phyloP scores from a whole-genome alignment of 2,329 filamentous ascomycete species.

The Cordyceps cateniannulata region DNA sequence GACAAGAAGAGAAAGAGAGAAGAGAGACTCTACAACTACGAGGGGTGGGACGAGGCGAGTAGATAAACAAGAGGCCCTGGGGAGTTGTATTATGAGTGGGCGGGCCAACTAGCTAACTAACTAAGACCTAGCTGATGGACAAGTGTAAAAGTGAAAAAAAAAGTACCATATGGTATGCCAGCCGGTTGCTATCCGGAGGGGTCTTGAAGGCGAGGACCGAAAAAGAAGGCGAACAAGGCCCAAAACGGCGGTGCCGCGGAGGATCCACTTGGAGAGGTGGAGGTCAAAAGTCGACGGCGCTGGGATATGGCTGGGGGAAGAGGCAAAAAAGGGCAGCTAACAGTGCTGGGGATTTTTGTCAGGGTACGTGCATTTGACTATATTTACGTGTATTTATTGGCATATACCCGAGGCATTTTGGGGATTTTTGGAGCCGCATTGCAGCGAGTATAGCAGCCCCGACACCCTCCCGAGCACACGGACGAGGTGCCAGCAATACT shows the following conservation, averaged over 20 bases:
- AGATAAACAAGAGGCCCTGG: not conserved
- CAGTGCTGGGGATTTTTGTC: not conserved
- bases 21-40: not conserved
- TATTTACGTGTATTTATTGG: not conserved
- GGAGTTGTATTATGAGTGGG: not conserved
- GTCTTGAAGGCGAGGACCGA: conserved; percentile 1
- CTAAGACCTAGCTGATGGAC: not conserved
- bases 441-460: not conserved
- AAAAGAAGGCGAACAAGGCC: not conserved
- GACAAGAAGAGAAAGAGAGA: not conserved
- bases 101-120: not conserved
- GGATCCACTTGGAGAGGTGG: not conserved
- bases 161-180: not conserved
- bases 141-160: not conserved
- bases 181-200: not conserved
- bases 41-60: conserved; percentile 7
- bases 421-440: not conserved
- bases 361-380: not conserved
- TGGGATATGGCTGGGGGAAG: no score
- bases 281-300: no score
- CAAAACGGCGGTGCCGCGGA: conserved; percentile 4
- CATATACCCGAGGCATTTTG: not conserved
- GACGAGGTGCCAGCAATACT: not conserved
- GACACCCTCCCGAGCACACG: no score
- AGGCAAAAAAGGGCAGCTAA: not conserved